Base-by-base conservation (phyloP, 805 yeast genomes). In the Yarrowia sp. region DNA sequence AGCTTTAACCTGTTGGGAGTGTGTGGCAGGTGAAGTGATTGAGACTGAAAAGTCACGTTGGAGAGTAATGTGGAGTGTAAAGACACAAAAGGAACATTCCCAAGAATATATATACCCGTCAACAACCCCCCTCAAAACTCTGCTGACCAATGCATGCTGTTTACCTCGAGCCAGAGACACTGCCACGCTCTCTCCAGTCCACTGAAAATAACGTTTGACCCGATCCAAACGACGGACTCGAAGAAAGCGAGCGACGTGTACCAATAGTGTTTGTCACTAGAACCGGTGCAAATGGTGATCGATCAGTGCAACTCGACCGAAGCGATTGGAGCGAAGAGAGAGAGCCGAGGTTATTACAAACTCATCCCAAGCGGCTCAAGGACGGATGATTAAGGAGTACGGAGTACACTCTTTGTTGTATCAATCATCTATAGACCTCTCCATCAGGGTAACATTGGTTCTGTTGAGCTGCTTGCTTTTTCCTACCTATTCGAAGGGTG, bases 251-350 rank as follows among this genome's bases (percentile, higher is more conserved):
- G 17, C n/a, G 34, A 30, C 52, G 52, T 47, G 52, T 47, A 15
- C 38, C 52, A 47, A 47, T 47, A 47, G 52, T 47, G 52, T 47
- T 47, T 47, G 52, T n/a, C 2, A 9, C n/a, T 40, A 8, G 19
- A 40, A 10, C 4, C 4, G 33, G 15, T 19, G 6, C 10, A 9
- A n/a, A 8, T n/a, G 2, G 44, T 9, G 12, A n/a, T 24, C 30
- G 9, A 40, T n/a, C 6, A 9, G 44, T 7, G n/a, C 30, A 24
- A 24, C 30, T 24, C 30, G 38, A 36, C 13, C 13, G 38, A 36
- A 10, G 38, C 38, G 38, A 36, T 36, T 36, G 38, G 1, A 2
- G 38, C 38, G 38, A 36, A 10, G 38, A 36, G 10, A 36, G 13
- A 10, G 13, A 10, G 38, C 30, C 30, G 30, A 24, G 30, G 3